Percentiles rank a stretch among this genome's conserved stretches.
Evolutionary conservation across 495 filamentous ascomycete species (phyloP).

Genomic region (Glonium stellatum): DNA sequence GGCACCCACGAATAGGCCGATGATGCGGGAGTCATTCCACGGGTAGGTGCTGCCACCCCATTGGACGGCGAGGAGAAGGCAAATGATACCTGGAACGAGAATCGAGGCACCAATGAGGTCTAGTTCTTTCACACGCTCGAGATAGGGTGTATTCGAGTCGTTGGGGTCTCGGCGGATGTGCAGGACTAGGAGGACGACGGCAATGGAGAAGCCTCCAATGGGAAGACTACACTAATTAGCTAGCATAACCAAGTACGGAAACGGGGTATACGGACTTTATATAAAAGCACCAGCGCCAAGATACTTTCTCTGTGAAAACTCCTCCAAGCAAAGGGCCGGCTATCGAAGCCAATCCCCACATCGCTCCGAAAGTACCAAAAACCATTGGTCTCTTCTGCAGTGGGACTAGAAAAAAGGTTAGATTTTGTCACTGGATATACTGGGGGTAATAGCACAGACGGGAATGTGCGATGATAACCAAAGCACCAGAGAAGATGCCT

Average conservation of each 20-base stretch:
- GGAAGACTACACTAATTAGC: conserved; percentile 38
- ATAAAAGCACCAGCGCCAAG: conserved; percentile 55
- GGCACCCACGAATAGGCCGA: conserved; percentile 39
- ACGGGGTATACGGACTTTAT: conserved; percentile 34
- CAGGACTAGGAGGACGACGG: conserved; percentile 47
- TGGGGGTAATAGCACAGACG: not conserved
- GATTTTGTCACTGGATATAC: not conserved
- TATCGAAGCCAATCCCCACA: conserved; percentile 68
- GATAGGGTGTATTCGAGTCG: conserved; percentile 24
- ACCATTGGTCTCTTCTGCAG: conserved; percentile 63
- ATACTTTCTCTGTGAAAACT: conserved; percentile 42
- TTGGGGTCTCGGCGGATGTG: conserved; percentile 24
- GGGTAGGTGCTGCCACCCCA: conserved; percentile 51
- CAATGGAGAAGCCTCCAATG: conserved; percentile 49
- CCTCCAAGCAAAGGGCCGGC: conserved; percentile 43
- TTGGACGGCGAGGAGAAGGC: conserved; percentile 55
- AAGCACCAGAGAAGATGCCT: conserved; percentile 73
- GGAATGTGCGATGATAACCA: conserved; percentile 68
- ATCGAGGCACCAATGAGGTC: conserved; percentile 45
- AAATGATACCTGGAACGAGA: conserved; percentile 47
- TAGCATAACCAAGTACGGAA: not conserved
- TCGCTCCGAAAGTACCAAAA: conserved; percentile 63
- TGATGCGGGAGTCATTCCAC: conserved; percentile 42
- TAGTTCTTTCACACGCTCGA: conserved; percentile 41
- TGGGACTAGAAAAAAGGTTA: conserved; percentile 45